Percentiles rank a stretch among this genome's conserved stretches.
Evolutionary conservation across 2,329 filamentous ascomycete genomes (phyloP).

Genomic region (Dendryphion nanum): DNA sequence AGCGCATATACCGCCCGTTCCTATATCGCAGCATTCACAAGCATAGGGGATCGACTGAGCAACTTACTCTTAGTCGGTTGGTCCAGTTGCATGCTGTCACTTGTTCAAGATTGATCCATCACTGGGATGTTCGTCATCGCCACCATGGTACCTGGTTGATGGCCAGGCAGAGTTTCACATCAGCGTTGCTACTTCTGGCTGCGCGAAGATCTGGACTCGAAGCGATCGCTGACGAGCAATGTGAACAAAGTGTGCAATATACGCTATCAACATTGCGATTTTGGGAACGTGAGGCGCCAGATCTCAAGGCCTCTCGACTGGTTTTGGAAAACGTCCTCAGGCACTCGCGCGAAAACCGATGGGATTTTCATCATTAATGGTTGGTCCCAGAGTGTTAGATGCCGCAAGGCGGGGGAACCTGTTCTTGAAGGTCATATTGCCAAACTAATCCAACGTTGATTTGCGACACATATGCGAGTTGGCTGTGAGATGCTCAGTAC

Average conservation of each 20-base stretch:
- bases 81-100: constrained; percentile 18
- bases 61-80: not conserved
- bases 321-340: not conserved
- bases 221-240: constrained; percentile 2
- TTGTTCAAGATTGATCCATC: constrained; percentile 15
- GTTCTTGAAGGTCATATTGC: no score
- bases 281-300: constrained; percentile 17
- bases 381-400: no score
- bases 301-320: constrained; percentile 5
- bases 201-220: constrained; percentile 13
- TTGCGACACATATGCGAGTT: no score
- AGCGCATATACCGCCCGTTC: constrained; percentile 32
- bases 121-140: constrained; percentile 24
- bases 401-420: no score
- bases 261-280: constrained; percentile 12
- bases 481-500: no score
- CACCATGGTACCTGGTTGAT: constrained; percentile 35
- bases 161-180: constrained; percentile 15
- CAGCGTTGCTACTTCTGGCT: constrained; percentile 24
- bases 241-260: constrained; percentile 5
- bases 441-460: no score
- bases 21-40: constrained; percentile 29
- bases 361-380: no score
- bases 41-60: constrained; percentile 5
- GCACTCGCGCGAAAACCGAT: no score